These are phyloP conservation scores for Phytophthora colocasiae DNA, from an alignment of 352 stramenopile genomes.

Conservation along the genomic window DNA sequence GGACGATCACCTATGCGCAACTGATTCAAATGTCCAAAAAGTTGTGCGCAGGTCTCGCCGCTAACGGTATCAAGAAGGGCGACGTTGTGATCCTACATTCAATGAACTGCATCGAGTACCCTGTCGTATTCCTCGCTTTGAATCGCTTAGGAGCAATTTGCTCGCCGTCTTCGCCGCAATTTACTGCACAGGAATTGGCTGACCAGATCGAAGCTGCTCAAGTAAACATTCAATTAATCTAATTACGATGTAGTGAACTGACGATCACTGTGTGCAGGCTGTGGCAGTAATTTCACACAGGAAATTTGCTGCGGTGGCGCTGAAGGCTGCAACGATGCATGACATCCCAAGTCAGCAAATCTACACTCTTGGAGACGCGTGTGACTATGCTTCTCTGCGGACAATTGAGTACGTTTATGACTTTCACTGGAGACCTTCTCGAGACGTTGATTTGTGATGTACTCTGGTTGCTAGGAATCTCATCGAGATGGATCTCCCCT, in stretches of 20 bases:
- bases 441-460: background rate
- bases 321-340: constrained; percentile 22
- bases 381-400: constrained; percentile 2
- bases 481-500: constrained; percentile 25
- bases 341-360: constrained; percentile 18
- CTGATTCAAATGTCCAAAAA: constrained; percentile 25
- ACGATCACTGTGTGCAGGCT: constrained; percentile 6
- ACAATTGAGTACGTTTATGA: constrained; percentile 37
- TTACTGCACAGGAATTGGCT: constrained; percentile 40
- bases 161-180: constrained; percentile 43
- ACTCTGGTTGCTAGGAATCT: constrained; percentile 3
- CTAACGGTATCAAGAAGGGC: constrained; percentile 45
- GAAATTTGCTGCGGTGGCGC: constrained; percentile 21
- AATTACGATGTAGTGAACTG: background rate
- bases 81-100: constrained; percentile 55
- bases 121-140: constrained; percentile 51
- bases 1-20: constrained; percentile 39
- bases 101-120: constrained; percentile 66
- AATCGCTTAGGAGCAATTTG: constrained; percentile 49
- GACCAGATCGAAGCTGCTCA: constrained; percentile 40
- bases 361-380: constrained; percentile 25
- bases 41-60: constrained; percentile 39
- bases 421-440: background rate
- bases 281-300: constrained; percentile 45
- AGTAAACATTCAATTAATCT: constrained; percentile 9